phyloP scores from a whole-genome alignment of 441 rosid species.

The Populus trichocarpa region DNA sequence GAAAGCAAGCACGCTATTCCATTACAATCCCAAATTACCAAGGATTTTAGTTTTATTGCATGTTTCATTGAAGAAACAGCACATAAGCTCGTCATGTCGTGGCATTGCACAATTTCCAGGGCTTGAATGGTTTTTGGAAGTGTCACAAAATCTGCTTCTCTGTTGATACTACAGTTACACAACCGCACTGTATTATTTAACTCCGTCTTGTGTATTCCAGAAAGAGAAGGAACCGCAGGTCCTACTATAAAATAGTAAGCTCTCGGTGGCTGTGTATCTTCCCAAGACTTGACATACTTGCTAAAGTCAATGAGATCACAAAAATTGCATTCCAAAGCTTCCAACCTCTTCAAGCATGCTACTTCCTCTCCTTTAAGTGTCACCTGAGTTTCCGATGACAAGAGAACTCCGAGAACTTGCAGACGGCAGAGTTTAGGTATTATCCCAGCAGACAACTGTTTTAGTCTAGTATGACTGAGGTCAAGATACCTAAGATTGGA shows the following conservation, averaged over 20 bases:
- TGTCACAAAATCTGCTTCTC: neutral
- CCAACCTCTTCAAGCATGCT: neutral
- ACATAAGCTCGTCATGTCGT: neutral
- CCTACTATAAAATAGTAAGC: neutral
- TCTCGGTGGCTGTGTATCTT: neutral
- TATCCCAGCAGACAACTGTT: neutral
- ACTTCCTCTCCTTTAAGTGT: neutral
- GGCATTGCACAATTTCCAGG: neutral
- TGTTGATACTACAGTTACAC: neutral
- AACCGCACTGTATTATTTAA: neutral
- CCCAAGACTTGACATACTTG: neutral
- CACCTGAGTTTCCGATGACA: neutral
- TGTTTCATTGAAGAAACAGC: neutral
- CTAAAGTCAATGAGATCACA: neutral
- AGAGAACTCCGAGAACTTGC: neutral
- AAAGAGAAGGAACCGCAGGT: neutral
- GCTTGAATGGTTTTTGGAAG: neutral
- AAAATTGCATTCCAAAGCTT: neutral
- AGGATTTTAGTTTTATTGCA: conserved; percentile 12
- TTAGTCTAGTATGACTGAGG: neutral
- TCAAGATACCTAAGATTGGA: conserved; percentile 23
- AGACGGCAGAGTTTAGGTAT: neutral
- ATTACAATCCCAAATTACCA: neutral
- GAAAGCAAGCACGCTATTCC: conserved; percentile 16
- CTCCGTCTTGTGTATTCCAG: neutral